Evolutionary conservation across 2,329 filamentous ascomycete species (phyloP).

Genomic region (Myriosclerotinia curreyana): DNA sequence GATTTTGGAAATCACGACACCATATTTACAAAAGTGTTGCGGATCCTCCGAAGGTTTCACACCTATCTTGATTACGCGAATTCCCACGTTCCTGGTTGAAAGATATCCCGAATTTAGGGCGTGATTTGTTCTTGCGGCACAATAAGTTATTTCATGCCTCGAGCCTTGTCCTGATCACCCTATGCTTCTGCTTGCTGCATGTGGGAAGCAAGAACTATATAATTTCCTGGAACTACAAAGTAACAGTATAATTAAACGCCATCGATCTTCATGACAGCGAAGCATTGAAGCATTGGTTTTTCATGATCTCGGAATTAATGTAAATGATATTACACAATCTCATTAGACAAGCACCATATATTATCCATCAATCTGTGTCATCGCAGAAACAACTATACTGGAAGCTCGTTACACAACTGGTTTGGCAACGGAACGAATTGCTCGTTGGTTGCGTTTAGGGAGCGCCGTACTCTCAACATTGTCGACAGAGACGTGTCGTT

Average conservation of each 20-base stretch:
- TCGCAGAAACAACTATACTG: neutral
- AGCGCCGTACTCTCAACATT: neutral
- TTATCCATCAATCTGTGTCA: neutral
- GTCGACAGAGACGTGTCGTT: neutral
- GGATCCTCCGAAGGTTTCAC: neutral
- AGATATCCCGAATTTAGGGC: neutral
- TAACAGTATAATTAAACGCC: too few relatives aligned
- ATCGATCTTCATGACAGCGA: too few relatives aligned
- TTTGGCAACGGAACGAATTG: neutral
- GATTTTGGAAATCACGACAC: neutral
- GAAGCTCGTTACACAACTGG: neutral
- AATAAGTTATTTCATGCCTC: neutral
- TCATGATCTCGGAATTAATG: neutral
- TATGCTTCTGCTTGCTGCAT: neutral
- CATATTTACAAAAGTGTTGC: neutral
- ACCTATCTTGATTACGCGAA: neutral
- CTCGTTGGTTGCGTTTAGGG: neutral
- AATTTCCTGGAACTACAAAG: neutral
- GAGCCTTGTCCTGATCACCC: neutral
- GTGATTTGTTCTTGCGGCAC: neutral
- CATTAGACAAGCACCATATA: neutral
- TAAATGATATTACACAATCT: neutral
- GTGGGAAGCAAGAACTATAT: neutral
- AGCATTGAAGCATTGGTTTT: neutral
- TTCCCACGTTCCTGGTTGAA: neutral